phyloP scores from a whole-genome alignment of 163 green algal species.

The Volvox carteri region DNA sequence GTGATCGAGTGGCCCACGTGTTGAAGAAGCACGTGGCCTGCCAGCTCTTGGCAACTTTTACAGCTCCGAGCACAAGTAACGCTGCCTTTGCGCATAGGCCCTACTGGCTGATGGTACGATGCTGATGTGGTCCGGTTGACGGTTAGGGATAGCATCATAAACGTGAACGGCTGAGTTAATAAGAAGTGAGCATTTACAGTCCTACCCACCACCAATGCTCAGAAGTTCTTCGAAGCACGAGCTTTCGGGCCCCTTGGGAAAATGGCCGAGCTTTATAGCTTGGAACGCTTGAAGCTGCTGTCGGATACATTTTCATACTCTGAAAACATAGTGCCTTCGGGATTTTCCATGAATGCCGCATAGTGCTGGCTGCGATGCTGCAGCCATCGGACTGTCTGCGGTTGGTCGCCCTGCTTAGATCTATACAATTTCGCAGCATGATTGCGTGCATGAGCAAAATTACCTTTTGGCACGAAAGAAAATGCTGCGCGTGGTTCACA shows the following conservation, averaged over 20 bases:
- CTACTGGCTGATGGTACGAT: not conserved
- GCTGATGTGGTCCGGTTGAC: not conserved
- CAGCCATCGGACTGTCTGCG: no score
- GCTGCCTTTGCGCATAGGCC: not conserved
- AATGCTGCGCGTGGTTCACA: no score
- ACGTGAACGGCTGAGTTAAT: not conserved
- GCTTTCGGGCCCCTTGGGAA: not conserved
- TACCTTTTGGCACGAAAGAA: no score
- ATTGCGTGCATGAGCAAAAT: no score
- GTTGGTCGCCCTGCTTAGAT: no score
- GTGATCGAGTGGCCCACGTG: not conserved
- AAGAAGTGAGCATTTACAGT: not conserved
- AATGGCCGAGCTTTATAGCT: not conserved
- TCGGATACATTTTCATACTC: no score
- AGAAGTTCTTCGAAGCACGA: constrained; percentile 10
- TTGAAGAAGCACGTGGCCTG: not conserved
- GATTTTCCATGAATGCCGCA: no score
- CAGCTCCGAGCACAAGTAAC: not conserved
- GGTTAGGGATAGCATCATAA: not conserved
- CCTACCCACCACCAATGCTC: constrained; percentile 35
- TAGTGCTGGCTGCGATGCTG: not conserved
- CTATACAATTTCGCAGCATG: no score
- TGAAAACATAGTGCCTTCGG: no score
- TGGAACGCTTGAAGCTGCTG: no score
- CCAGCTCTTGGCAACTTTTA: not conserved